A percentile compares a stretch with the other conserved stretches of the same genome.
phyloP scores from a whole-genome alignment of 495 filamentous ascomycete genomes.

The Aspergillus nanangensis region DNA sequence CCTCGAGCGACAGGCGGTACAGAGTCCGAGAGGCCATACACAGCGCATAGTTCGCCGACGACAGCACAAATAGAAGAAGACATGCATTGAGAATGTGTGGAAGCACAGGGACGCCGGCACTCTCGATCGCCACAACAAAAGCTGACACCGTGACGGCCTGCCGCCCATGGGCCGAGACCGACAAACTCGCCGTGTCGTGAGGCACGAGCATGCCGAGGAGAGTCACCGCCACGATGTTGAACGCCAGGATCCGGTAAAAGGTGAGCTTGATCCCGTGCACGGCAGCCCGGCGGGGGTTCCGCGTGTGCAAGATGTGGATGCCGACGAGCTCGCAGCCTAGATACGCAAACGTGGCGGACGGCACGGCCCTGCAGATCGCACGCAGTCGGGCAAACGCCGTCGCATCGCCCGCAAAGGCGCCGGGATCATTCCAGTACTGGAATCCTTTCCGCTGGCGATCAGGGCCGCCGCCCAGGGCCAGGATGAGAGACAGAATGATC shows the following conservation, averaged over 20 bases:
- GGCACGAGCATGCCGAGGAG: constrained; percentile 51
- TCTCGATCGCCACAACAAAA: constrained; percentile 55
- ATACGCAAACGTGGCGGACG: constrained; percentile 75
- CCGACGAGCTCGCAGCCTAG: constrained; percentile 80
- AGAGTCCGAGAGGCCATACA: constrained; percentile 69
- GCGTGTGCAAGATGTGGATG: constrained; percentile 57
- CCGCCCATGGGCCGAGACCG: constrained; percentile 18
- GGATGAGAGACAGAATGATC: constrained; percentile 62
- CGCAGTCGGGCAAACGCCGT: constrained; percentile 47
- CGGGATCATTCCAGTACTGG: constrained; percentile 58
- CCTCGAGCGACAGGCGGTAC: constrained; percentile 66
- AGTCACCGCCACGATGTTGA: constrained; percentile 58
- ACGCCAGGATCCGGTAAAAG: constrained; percentile 77
- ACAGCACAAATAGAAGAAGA: constrained; percentile 72
- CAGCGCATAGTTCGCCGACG: constrained; percentile 59
- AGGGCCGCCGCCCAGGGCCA: constrained; percentile 65
- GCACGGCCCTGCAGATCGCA: constrained; percentile 65
- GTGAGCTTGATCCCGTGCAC: constrained; percentile 69
- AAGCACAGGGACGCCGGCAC: constrained; percentile 45
- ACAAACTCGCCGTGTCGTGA: constrained; percentile 42
- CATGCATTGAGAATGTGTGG: constrained; percentile 56
- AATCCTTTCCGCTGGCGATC: constrained; percentile 63
- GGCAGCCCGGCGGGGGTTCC: constrained; percentile 65
- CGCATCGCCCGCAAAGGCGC: constrained; percentile 19
- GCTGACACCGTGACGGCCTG: constrained; percentile 46